These are phyloP conservation scores for Tricholoma saponaceum DNA, from an alignment of 768 basidiomycete species.

Conservation along the genomic window DNA sequence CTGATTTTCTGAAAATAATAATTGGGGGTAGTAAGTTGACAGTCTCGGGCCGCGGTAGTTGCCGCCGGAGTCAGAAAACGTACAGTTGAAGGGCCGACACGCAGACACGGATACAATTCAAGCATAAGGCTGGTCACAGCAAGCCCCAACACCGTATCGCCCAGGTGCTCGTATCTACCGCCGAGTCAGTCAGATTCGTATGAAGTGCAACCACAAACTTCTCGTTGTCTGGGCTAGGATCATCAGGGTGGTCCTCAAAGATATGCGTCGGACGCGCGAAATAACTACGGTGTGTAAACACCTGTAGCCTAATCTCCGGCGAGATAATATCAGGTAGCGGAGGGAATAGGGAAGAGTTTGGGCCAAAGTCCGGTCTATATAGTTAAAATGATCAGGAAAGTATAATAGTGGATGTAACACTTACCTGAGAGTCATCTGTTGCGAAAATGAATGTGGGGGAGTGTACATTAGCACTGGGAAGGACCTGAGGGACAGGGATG, in stretches of 20 bases:
- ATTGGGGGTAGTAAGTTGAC: neutral
- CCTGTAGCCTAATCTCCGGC: constrained; percentile 41
- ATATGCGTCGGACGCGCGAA: constrained; percentile 66
- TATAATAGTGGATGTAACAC: neutral
- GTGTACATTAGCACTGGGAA: constrained; percentile 9
- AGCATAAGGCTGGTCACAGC: constrained; percentile 62
- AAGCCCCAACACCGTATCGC: constrained; percentile 69
- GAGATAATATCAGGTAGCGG: constrained; percentile 54
- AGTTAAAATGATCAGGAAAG: neutral
- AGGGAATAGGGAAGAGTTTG: constrained; percentile 44
- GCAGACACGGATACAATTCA: constrained; percentile 62
- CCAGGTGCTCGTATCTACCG: constrained; percentile 68
- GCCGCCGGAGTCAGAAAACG: constrained; percentile 19
- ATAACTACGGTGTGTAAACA: constrained; percentile 76
- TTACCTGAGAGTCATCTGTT: constrained; percentile 14
- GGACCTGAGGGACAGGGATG: constrained; percentile 11
- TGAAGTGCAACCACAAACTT: constrained; percentile 40
- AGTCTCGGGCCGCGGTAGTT: constrained; percentile 8
- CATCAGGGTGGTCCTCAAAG: constrained; percentile 70
- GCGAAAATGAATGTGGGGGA: neutral
- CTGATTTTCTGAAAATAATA: constrained; percentile 64
- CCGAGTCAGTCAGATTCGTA: neutral
- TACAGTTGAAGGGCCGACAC: constrained; percentile 77
- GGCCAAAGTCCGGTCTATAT: constrained; percentile 41
- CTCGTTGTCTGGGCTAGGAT: constrained; percentile 81